A percentile compares a stretch with the other conserved stretches of the same genome.
Conservation (phyloP, 345 rosid genomes). For the Bruguiera parviflora region DNA sequence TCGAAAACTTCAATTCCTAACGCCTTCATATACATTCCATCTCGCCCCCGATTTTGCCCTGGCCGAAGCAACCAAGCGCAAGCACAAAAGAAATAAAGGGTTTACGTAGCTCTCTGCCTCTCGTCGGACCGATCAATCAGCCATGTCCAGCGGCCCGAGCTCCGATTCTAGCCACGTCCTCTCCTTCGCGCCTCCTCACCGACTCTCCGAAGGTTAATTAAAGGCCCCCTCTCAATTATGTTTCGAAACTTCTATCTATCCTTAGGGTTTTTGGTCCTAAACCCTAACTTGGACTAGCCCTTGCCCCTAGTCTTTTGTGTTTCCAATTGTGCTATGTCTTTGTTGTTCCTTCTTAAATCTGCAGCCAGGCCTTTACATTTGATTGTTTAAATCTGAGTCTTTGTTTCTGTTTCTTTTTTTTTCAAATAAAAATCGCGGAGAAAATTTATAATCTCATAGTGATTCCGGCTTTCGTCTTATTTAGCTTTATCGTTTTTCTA, state of each 20-base stretch:
- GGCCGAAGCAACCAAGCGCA: background rate
- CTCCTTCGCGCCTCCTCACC: conserved; percentile 60
- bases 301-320: background rate
- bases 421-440: too few relatives aligned
- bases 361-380: too few relatives aligned
- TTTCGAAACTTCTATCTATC: background rate
- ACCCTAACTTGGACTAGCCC: conserved; percentile 14
- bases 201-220: conserved; percentile 69
- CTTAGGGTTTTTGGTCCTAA: background rate
- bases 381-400: too few relatives aligned
- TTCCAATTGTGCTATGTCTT: too few relatives aligned
- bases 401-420: too few relatives aligned
- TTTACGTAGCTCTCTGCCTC: conserved; percentile 16
- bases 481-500: too few relatives aligned
- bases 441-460: too few relatives aligned
- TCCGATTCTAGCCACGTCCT: conserved; percentile 49
- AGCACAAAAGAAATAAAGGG: conserved; percentile 13
- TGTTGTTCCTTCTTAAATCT: too few relatives aligned
- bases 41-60: too few relatives aligned
- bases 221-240: background rate
- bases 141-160: conserved; percentile 57
- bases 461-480: too few relatives aligned
- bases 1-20: too few relatives aligned
- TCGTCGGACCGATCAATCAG: conserved; percentile 32
- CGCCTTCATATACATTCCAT: too few relatives aligned